Base-by-base conservation (phyloP, 352 stramenopile genomes). In the Phytopythium vexans region DNA sequence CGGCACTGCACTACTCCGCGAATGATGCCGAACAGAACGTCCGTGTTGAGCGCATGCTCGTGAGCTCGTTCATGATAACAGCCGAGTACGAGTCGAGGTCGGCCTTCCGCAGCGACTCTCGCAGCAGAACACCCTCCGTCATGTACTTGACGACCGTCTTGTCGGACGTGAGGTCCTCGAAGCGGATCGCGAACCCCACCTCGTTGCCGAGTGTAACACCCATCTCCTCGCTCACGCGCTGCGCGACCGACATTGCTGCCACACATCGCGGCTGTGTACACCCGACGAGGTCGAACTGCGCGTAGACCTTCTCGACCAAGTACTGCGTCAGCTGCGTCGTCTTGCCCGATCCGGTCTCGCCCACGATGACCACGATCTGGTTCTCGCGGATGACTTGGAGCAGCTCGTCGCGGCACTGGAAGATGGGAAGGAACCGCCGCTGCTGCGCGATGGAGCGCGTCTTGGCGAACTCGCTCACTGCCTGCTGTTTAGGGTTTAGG, bases 211-310 rank as follows among this genome's bases (percentile, higher is more conserved):
- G 65, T 8, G 79, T 36, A 33, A 97, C 96, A 7, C 88, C 90
- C 67, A 99, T 97, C 70, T 99, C 97, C 56, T 99, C 92, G 37
- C 93, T 97, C 7, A 99, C 97, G 64, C 97, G 92, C 61, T 98
- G 97, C 0, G 97, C 97, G 12, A 99, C 97, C 52, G 89, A 99
- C 94, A 99, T 99, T 7, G 97, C 97, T 6, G 97, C 97, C 27
- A 99, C 97, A 59, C 97, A 92, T 64, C 97, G 84, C n/a, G 97
- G 97, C 72, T 99, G 97, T 14, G 97, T 99, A 74, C 97, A 99
- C 2, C 89, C 96, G n/a, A 98, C 92, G 59, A 88, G 95, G 1
- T 88, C 89, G 59, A 93, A 94, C 52, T 84, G 64, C 0, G 85
- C 81, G 66, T 95, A 97, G 4, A 89, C 83, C 65, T 97, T 89